A percentile compares a stretch with the other conserved stretches of the same genome.
These are phyloP conservation scores for Schoenoplectus tabernaemontani DNA, from an alignment of 202 grass and related monocot genomes.

Conservation along the genomic window DNA sequence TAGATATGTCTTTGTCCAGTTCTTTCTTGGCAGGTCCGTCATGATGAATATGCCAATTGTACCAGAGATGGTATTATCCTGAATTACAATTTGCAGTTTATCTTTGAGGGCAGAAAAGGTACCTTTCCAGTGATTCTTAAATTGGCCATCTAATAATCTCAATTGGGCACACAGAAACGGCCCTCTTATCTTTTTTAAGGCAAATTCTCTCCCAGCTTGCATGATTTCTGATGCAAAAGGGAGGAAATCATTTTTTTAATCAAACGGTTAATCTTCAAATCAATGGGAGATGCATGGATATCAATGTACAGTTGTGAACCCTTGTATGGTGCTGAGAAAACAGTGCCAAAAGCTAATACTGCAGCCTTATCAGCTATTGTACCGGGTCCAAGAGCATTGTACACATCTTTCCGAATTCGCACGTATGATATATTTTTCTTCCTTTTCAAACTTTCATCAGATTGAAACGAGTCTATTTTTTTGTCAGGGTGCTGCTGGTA, in stretches of 20 bases:
- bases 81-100: constrained; percentile 49
- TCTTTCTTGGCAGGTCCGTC: constrained; percentile 72
- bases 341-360: constrained; percentile 78
- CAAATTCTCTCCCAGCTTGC: constrained; percentile 63
- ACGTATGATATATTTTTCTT: constrained; percentile 70
- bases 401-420: constrained; percentile 65
- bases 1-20: constrained; percentile 77
- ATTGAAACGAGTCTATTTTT: constrained; percentile 73
- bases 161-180: constrained; percentile 85
- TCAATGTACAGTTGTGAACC: constrained; percentile 83
- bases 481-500: constrained; percentile 49
- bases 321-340: constrained; percentile 83
- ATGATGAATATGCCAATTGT: constrained; percentile 80
- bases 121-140: constrained; percentile 93
- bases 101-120: constrained; percentile 83
- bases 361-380: constrained; percentile 51
- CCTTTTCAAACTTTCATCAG: constrained; percentile 59
- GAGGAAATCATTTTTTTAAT: constrained; percentile 69
- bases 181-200: constrained; percentile 50
- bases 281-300: constrained; percentile 63
- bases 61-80: constrained; percentile 27
- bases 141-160: constrained; percentile 88
- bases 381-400: constrained; percentile 64
- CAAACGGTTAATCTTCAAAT: constrained; percentile 41
- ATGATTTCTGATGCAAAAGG: constrained; percentile 80